Base-by-base conservation (phyloP, 2,329 filamentous ascomycete species). In the Hymenoscyphus repandus region DNA sequence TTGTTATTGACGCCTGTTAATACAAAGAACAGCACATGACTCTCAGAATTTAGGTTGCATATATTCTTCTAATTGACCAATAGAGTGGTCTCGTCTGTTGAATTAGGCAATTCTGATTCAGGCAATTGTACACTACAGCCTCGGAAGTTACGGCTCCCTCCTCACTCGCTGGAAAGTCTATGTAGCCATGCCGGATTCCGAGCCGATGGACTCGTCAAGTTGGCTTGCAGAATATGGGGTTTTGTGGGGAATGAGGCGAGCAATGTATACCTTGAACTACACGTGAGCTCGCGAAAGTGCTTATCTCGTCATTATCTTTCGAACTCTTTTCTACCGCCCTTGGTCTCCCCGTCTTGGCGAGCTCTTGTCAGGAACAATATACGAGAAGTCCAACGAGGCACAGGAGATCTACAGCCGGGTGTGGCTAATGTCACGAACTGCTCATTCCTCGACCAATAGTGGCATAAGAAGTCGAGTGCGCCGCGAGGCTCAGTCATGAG, bases 81-180 rank as follows among this genome's bases (percentile, higher is more conserved):
- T 13, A 37, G 34, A 17, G 12, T n/a, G 5, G 18, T 40, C 38
- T 40, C n/a, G 38, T 40, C 17, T 9, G 18, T 20, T 32, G 27
- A 30, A 15, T 38, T 15, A 46, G 44, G 33, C 44, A 31, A 30
- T 37, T 30, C n/a, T 41, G 20, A 41, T 47, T 47, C 40, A 47
- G 45, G 45, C 45, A 27, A 37, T 18, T 38, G 12, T 40, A 7
- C 30, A 7, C 33, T 22, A 47, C 40, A 47, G 45, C 45, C 45
- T 34, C 36, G 36, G 45, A 36, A 17, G 10, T 17, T 39, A n/a
- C 32, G 45, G 22, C 13, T 10, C 11, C 13, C 13, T 36, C 30
- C 17, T 9, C 15, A 15, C 9, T 31, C 42, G 33, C 13, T n/a
- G 20, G 5, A 10, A 45, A 17, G 12, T 18, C 30, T 12, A 34